phyloP scores from a whole-genome alignment of 345 rosid genomes.

The Arabis hirsuta region DNA sequence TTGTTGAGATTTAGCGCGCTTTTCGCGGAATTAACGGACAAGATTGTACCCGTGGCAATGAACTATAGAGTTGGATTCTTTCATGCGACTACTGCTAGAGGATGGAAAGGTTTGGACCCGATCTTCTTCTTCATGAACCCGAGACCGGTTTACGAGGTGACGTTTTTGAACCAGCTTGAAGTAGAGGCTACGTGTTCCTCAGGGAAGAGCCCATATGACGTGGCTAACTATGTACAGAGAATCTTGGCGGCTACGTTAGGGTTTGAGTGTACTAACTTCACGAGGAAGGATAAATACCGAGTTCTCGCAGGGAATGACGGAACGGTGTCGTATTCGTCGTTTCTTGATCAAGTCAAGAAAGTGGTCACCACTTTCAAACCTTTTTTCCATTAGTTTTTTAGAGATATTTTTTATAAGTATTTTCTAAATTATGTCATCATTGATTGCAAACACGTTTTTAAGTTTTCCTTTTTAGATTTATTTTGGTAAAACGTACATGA shows the following conservation, averaged over 20 bases:
- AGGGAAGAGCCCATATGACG: constrained; percentile 90
- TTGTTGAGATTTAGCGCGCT: constrained; percentile 81
- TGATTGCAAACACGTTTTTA: constrained; percentile 20
- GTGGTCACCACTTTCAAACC: constrained; percentile 67
- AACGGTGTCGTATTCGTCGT: constrained; percentile 61
- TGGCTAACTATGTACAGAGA: constrained; percentile 89
- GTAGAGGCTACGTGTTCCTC: constrained; percentile 84
- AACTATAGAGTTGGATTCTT: constrained; percentile 89
- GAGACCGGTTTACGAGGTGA: constrained; percentile 83
- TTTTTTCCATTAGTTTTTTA: constrained; percentile 46
- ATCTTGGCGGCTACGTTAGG: constrained; percentile 83
- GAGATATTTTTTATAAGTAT: neutral
- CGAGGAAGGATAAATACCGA: constrained; percentile 85
- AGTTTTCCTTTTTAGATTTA: neutral
- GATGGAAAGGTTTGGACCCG: constrained; percentile 90
- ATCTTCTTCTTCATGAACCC: constrained; percentile 97
- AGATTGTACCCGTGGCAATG: constrained; percentile 93
- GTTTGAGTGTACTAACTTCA: constrained; percentile 90
- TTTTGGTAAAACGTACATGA: neutral
- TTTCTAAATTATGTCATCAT: neutral
- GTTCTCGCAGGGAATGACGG: constrained; percentile 89
- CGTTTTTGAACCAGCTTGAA: constrained; percentile 85
- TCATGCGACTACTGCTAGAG: constrained; percentile 93
- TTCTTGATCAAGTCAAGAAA: constrained; percentile 58
- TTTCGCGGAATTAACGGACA: constrained; percentile 83